Percentiles rank a stretch among this genome's conserved stretches.
Conservation (phyloP, 2,329 filamentous ascomycete species). For the Periconia sp. region DNA sequence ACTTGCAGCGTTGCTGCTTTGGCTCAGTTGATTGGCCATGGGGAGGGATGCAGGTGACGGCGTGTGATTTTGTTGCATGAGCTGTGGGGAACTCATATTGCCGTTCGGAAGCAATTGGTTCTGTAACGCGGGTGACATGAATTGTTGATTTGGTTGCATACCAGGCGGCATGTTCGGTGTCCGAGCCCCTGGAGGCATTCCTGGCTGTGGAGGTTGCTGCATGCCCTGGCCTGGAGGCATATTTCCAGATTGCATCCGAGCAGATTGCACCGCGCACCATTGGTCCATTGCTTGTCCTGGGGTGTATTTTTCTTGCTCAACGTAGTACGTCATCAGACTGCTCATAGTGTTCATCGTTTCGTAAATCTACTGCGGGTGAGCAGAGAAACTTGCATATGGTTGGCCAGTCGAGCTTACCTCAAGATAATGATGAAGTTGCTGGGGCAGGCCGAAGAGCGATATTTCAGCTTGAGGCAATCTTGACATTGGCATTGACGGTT, state of each 20-base stretch:
- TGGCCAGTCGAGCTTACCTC: constrained; percentile 53
- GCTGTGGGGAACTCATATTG: constrained; percentile 53
- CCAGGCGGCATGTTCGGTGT: constrained; percentile 34
- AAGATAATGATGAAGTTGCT: constrained; percentile 60
- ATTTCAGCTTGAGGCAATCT: constrained; percentile 50
- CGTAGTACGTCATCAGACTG: constrained; percentile 59
- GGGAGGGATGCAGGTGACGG: constrained; percentile 50
- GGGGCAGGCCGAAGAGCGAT: constrained; percentile 58
- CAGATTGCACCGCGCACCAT: constrained; percentile 51
- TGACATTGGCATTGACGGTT: constrained; percentile 48
- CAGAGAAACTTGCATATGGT: constrained; percentile 6
- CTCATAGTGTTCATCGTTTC: constrained; percentile 68
- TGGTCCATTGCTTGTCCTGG: constrained; percentile 58
- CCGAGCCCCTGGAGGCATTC: constrained; percentile 32
- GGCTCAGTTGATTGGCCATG: constrained; percentile 61
- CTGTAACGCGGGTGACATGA: constrained; percentile 61
- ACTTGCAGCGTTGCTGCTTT: constrained; percentile 56
- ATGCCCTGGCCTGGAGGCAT: constrained; percentile 29
- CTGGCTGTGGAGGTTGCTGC: constrained; percentile 26
- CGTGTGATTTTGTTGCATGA: constrained; percentile 44
- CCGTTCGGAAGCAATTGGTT: constrained; percentile 55
- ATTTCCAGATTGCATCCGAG: constrained; percentile 21
- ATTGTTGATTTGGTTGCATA: constrained; percentile 41
- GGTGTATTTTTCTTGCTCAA: constrained; percentile 54
- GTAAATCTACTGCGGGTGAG: constrained; percentile 53